A percentile compares a stretch with the other conserved stretches of the same genome.
Conservation (phyloP, 495 filamentous ascomycete genomes). For the Penicillium chermesinum region DNA sequence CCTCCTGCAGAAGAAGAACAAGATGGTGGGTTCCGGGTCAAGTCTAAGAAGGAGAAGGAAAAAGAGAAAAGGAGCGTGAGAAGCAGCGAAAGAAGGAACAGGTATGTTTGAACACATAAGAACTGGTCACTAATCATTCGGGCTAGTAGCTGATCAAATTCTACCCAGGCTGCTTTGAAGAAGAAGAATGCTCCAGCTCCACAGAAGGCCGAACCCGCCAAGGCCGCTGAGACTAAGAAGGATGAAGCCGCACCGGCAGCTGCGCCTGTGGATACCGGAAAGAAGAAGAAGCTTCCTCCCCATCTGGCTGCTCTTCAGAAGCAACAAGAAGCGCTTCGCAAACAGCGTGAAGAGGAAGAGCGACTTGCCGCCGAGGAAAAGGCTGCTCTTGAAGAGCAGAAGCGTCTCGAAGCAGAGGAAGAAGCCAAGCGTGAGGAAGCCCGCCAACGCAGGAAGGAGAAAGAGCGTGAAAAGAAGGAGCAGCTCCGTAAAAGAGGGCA, state of each 20-base stretch:
- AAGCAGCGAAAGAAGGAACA: constrained; percentile 93
- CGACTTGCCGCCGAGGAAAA: constrained; percentile 66
- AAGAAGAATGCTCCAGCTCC: constrained; percentile 43
- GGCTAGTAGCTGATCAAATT: background rate
- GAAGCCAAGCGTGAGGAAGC: constrained; percentile 66
- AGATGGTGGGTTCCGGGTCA: constrained; percentile 60
- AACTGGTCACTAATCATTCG: background rate
- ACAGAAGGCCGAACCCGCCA: constrained; percentile 26
- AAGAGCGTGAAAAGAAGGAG: constrained; percentile 92
- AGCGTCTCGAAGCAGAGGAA: constrained; percentile 67
- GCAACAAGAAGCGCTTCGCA: constrained; percentile 79
- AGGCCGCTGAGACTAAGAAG: constrained; percentile 41
- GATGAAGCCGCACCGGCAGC: constrained; percentile 27
- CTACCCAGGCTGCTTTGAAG: constrained; percentile 56
- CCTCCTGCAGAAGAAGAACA: constrained; percentile 54
- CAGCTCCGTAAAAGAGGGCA: constrained; percentile 93
- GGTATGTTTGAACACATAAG: constrained; percentile 39
- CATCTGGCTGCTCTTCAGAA: constrained; percentile 79
- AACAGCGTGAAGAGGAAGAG: constrained; percentile 71
- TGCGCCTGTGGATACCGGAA: constrained; percentile 54
- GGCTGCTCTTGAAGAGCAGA: constrained; percentile 64
- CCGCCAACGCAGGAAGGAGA: constrained; percentile 81
- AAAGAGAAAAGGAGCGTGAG: constrained; percentile 90
- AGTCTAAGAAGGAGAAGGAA: constrained; percentile 96
- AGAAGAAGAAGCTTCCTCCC: constrained; percentile 88